phyloP scores from a whole-genome alignment of 2,329 filamentous ascomycete species.

The Thermothelomyces thermophilus region DNA sequence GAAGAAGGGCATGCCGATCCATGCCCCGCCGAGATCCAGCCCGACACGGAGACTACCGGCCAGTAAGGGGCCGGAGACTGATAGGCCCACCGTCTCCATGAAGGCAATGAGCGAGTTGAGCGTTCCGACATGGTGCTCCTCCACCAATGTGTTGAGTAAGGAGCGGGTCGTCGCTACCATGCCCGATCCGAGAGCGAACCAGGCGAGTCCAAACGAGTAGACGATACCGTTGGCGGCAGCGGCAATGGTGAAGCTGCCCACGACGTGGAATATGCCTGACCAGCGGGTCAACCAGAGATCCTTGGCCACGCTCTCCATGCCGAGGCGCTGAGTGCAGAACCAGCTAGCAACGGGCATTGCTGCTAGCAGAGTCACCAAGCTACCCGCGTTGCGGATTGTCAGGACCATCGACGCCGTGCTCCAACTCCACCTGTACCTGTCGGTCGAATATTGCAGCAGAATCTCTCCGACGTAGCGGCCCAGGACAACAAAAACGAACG shows the following conservation, averaged over 20 bases:
- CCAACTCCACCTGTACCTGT: conserved; percentile 45
- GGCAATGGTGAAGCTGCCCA: conserved; percentile 35
- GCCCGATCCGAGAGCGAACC: conserved; percentile 41
- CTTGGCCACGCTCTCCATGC: conserved; percentile 30
- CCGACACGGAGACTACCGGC: conserved; percentile 42
- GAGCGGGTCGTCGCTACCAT: conserved; percentile 39
- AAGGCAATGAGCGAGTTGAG: conserved; percentile 48
- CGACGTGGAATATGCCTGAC: conserved; percentile 28
- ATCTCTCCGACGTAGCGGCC: conserved; percentile 33
- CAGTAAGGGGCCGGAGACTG: conserved; percentile 41
- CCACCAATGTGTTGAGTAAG: conserved; percentile 47
- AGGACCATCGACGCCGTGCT: conserved; percentile 38
- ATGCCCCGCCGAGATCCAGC: conserved; percentile 39
- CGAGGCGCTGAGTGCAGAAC: conserved; percentile 29
- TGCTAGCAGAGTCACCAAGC: conserved; percentile 34
- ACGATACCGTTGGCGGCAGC: conserved; percentile 32
- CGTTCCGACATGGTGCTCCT: conserved; percentile 46
- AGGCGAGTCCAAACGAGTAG: conserved; percentile 35
- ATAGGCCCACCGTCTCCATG: conserved; percentile 42
- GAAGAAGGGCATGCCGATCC: conserved; percentile 46
- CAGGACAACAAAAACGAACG: conserved; percentile 30
- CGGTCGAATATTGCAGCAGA: conserved; percentile 47
- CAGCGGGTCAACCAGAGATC: conserved; percentile 37
- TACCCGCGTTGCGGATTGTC: conserved; percentile 33
- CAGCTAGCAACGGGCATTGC: conserved; percentile 33